Evolutionary conservation across 2,329 filamentous ascomycete species (phyloP).

Genomic region (Myotisia sp.): DNA sequence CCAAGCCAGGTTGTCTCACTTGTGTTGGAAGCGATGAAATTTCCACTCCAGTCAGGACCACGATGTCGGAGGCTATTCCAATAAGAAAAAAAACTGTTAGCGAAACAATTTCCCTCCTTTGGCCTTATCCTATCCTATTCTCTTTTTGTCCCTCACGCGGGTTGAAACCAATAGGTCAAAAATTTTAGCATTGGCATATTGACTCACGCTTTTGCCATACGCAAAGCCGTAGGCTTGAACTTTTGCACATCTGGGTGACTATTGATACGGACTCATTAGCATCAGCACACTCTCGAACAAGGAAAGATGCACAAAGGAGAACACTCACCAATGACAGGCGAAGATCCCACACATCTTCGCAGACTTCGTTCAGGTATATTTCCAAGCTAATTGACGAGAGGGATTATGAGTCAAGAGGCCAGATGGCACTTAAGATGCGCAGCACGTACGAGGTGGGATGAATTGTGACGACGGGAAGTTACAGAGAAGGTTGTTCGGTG

Average conservation of each 20-base stretch:
- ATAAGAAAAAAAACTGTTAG: slow-evolving; percentile 1
- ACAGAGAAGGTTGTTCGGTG: background rate
- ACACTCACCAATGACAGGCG: slow-evolving; percentile 66
- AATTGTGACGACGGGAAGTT: too few species aligned
- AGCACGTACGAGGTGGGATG: too few species aligned
- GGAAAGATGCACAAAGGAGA: background rate
- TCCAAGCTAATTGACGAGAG: too few species aligned
- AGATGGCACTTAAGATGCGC: too few species aligned
- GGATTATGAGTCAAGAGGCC: too few species aligned
- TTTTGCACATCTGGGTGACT: slow-evolving; percentile 85
- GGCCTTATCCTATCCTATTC: background rate
- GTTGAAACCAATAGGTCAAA: too few species aligned
- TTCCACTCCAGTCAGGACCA: slow-evolving; percentile 99
- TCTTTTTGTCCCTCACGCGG: background rate
- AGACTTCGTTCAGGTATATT: too few species aligned
- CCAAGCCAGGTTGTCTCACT: slow-evolving; percentile 43
- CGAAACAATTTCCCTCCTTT: slow-evolving; percentile 2
- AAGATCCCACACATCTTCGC: slow-evolving; percentile 90
- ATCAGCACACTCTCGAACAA: background rate
- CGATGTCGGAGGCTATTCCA: slow-evolving; percentile 71
- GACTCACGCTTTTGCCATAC: slow-evolving; percentile 83
- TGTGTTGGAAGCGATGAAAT: slow-evolving; percentile 75
- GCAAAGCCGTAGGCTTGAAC: slow-evolving; percentile 89
- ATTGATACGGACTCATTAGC: slow-evolving; percentile 8
- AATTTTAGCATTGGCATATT: too few species aligned